Evolutionary conservation across 1,284 basidiomycete genomes (phyloP).

Genomic region (Microbotryomycetes sp.): DNA sequence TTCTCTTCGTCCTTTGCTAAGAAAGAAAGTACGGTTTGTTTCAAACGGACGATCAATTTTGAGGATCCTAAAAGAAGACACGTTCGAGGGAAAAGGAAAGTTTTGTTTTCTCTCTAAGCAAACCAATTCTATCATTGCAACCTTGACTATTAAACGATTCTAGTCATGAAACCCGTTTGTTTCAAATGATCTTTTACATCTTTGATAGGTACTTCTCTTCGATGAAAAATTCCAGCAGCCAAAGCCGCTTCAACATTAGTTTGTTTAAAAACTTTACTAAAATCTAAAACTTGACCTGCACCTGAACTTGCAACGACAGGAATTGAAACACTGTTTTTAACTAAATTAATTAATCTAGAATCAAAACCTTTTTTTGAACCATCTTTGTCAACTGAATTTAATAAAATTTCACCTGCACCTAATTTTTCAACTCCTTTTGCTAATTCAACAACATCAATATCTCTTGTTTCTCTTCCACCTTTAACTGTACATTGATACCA

Average conservation of each 20-base stretch:
- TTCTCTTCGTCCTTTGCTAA: background rate
- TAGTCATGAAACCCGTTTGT: constrained; percentile 18
- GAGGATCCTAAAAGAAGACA: background rate
- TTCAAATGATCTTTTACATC: constrained; percentile 43
- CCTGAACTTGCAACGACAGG: constrained; percentile 94
- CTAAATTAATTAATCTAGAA: constrained; percentile 66
- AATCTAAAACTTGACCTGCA: constrained; percentile 75
- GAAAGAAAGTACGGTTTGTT: background rate
- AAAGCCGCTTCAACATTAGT: constrained; percentile 85
- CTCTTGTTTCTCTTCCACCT: constrained; percentile 80
- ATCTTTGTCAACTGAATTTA: constrained; percentile 96
- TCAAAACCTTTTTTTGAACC: constrained; percentile 93
- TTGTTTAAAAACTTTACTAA: constrained; percentile 72
- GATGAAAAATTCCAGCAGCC: constrained; percentile 96
- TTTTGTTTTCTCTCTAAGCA: too few species aligned
- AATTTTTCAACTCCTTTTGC: constrained; percentile 79
- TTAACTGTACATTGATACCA: constrained; percentile 99
- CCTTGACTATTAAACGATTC: constrained; percentile 10
- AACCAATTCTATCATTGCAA: too few species aligned
- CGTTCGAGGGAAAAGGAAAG: too few species aligned
- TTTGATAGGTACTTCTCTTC: constrained; percentile 65
- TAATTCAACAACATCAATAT: constrained; percentile 86
- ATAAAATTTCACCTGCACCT: constrained; percentile 89
- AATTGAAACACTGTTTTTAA: constrained; percentile 70
- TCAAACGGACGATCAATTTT: background rate